Conservation (phyloP, 2,329 filamentous ascomycete genomes). For the Endocalyx cinctus region DNA sequence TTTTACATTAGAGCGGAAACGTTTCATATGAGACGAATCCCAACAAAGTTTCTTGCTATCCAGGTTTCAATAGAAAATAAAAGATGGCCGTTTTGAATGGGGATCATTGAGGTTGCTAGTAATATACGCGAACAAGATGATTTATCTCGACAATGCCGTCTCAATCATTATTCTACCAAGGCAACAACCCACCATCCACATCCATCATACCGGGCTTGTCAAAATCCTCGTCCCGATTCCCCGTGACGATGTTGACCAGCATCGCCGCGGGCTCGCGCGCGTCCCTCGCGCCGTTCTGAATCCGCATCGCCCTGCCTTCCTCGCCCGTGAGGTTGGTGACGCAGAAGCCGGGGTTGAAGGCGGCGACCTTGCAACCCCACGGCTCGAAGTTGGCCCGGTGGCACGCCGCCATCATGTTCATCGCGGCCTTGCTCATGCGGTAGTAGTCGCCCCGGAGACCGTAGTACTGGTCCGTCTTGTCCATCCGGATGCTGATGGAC, state of each 20-base stretch:
- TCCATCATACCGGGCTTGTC: conserved; percentile 15
- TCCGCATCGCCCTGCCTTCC: conserved; percentile 17
- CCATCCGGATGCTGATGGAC: conserved; percentile 23
- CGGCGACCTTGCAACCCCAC: conserved; percentile 27
- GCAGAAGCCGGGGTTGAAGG: conserved; percentile 29
- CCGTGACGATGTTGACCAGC: conserved; percentile 18
- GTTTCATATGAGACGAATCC: no score
- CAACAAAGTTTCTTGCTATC: no score
- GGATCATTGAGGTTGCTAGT: no score
- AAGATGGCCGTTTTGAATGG: no score
- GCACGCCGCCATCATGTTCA: conserved; percentile 32
- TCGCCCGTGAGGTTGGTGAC: conserved; percentile 27
- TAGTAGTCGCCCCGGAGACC: conserved; percentile 21
- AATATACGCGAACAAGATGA: no score
- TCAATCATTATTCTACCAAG: conserved; percentile 11
- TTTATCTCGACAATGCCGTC: no score
- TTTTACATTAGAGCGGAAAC: no score
- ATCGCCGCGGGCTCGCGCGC: conserved; percentile 20
- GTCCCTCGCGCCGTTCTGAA: conserved; percentile 18
- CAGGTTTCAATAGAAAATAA: no score
- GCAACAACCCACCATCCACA: conserved; percentile 12
- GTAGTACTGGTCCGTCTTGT: conserved; percentile 12
- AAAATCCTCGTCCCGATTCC: conserved; percentile 19
- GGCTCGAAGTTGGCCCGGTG: conserved; percentile 20
- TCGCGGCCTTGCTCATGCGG: conserved; percentile 31